Conservation (phyloP, 306 rosid species). For the Casuarina equisetifolia region DNA sequence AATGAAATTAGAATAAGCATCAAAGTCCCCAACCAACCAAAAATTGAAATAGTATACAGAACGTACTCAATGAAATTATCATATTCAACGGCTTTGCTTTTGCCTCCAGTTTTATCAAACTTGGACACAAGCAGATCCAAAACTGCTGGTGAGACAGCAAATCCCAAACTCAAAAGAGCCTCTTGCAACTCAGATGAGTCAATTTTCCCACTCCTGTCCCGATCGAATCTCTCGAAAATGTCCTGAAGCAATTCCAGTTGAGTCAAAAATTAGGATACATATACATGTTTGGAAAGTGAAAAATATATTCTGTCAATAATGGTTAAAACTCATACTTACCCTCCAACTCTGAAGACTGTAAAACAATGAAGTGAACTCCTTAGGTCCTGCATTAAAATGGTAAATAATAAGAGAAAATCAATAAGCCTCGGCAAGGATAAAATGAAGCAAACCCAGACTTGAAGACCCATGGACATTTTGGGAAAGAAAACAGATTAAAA, state of each 20-base stretch:
- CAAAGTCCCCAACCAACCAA: neutral
- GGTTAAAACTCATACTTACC: slow-evolving; percentile 40
- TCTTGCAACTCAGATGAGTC: slow-evolving; percentile 77
- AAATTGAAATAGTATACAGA: neutral
- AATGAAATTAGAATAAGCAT: neutral
- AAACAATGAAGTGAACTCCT: slow-evolving; percentile 82
- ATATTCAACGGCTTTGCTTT: slow-evolving; percentile 75
- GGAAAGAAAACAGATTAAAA: no score
- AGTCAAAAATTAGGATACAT: slow-evolving; percentile 1
- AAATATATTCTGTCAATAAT: neutral
- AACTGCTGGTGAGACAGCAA: slow-evolving; percentile 70
- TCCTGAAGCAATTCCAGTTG: slow-evolving; percentile 41
- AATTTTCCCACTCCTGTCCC: slow-evolving; percentile 89
- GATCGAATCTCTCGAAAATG: slow-evolving; percentile 80
- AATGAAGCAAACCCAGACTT: neutral
- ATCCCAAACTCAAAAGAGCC: slow-evolving; percentile 84
- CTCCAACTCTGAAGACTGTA: slow-evolving; percentile 96
- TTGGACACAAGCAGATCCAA: slow-evolving; percentile 89
- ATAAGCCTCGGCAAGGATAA: neutral
- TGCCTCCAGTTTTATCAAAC: slow-evolving; percentile 93
- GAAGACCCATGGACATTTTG: neutral
- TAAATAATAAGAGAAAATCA: neutral
- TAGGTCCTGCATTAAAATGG: slow-evolving; percentile 64
- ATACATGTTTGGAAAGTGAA: neutral
- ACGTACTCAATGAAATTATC: slow-evolving; percentile 92